These are phyloP conservation scores for Xylaria hypoxylon DNA, from an alignment of 2,329 filamentous ascomycete species.

Conservation along the genomic window DNA sequence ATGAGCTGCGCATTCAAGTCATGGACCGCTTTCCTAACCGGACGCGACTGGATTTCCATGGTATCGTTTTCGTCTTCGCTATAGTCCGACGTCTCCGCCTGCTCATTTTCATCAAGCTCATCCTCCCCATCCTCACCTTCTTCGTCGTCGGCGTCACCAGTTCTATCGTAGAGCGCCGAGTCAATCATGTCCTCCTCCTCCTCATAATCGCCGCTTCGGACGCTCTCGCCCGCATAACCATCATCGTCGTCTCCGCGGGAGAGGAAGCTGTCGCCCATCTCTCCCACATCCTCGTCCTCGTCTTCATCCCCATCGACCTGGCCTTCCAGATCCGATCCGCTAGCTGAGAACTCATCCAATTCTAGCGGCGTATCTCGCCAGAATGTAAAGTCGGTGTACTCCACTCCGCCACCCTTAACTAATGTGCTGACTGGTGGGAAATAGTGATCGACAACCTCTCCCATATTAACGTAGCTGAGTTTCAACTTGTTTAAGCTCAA, in stretches of 20 bases:
- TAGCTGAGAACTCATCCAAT: conserved; percentile 88
- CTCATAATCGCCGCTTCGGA: conserved; percentile 58
- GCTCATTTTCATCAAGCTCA: conserved; percentile 41
- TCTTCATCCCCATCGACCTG: conserved; percentile 59
- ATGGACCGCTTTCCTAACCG: conserved; percentile 48
- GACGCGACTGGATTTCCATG: conserved; percentile 30
- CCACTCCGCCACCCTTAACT: conserved; percentile 88
- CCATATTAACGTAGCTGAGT: conserved; percentile 96
- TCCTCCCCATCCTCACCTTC: conserved; percentile 48
- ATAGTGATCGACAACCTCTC: conserved; percentile 97
- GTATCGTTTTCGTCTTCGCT: conserved; percentile 47
- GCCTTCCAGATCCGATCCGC: conserved; percentile 63
- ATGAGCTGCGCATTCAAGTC: conserved; percentile 69
- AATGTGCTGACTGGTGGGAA: conserved; percentile 92
- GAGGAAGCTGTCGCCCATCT: conserved; percentile 59
- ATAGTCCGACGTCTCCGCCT: conserved; percentile 54
- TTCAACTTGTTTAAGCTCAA: conserved; percentile 93
- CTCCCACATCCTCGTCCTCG: conserved; percentile 59
- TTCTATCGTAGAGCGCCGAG: conserved; percentile 55
- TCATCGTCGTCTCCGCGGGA: conserved; percentile 54
- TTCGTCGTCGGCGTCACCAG: conserved; percentile 54
- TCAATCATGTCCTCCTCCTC: conserved; percentile 57
- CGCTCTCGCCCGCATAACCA: conserved; percentile 57
- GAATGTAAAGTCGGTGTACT: conserved; percentile 97
- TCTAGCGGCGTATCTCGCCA: conserved; percentile 90